Base-by-base conservation (phyloP, 2,329 filamentous ascomycete species). In the Xylaria sp. region DNA sequence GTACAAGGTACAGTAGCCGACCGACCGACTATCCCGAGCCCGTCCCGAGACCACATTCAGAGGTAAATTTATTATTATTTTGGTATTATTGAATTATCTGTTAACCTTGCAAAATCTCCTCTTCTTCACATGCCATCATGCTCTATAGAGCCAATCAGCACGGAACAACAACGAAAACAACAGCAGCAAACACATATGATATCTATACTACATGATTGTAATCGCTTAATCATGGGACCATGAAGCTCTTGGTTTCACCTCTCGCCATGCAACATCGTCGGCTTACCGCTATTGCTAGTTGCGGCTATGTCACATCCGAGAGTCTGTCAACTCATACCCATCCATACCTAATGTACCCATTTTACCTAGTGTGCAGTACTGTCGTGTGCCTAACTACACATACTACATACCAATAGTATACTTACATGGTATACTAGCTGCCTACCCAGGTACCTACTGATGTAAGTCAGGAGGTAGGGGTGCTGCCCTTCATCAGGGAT, bases 401-500 rank as follows among this genome's bases (percentile, higher is more conserved):
- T n/a, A n/a, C n/a, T n/a, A n/a, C n/a, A n/a, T n/a, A n/a, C n/a
- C n/a, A n/a, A n/a, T n/a, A n/a, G n/a, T n/a, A n/a, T n/a, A n/a
- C n/a, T n/a, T n/a, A n/a, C n/a, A n/a, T n/a, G n/a, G 36, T 39
- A 39, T 39, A 39, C 13, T 30, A 30, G 13, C 36, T 39, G 18
- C 13, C 36, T 39, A 12, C 13, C 13, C 36, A 39, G 13, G 36
- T 48, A 30, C 15, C 23, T 32, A 46, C 28, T 46, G 20, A 28
- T 56, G 20, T 28, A 23, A 36, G 20, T 25, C 32, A 18, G 39
- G 60, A 18, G 39, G 60, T 32, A 60, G 56, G 59, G 57, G 36
- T 60, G 58, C 18, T 56, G 23, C 55, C 60, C 63, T 63, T 63
- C 60, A 8, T 39, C 60, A 63, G 59, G 67, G 56, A 58, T 62